These are phyloP conservation scores for Harringtonia lauricola DNA, from an alignment of 2,329 filamentous ascomycete genomes.

Conservation along the genomic window DNA sequence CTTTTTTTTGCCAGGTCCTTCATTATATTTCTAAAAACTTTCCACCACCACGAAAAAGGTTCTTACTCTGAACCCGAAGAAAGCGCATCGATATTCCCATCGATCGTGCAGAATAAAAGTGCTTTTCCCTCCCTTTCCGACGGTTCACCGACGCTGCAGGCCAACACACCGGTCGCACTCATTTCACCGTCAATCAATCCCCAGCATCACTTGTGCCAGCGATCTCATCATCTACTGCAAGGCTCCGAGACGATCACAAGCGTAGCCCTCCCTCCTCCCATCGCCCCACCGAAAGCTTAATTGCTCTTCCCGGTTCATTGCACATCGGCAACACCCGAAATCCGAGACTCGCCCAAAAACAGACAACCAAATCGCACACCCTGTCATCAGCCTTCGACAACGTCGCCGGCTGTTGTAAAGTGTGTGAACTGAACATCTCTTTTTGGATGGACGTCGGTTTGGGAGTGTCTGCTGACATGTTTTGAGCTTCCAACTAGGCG, in stretches of 20 bases:
- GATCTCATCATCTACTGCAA: too few species aligned
- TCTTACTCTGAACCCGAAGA: neutral
- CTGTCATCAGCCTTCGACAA: slow-evolving; percentile 12
- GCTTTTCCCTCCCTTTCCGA: neutral
- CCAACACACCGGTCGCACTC: too few species aligned
- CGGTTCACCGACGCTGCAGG: too few species aligned
- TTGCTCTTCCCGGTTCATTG: neutral
- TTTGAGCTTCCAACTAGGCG: slow-evolving; percentile 10
- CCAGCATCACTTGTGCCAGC: too few species aligned
- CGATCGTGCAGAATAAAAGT: neutral
- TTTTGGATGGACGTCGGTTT: slow-evolving; percentile 11
- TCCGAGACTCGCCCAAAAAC: neutral
- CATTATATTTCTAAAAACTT: neutral
- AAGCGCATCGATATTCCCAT: neutral
- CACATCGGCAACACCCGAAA: neutral
- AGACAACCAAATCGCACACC: slow-evolving; percentile 4
- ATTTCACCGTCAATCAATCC: too few species aligned
- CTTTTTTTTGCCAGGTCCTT: neutral
- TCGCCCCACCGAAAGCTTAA: too few species aligned
- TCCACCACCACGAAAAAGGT: neutral
- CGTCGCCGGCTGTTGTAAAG: slow-evolving; percentile 14
- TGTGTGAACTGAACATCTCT: slow-evolving; percentile 10
- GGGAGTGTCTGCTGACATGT: slow-evolving; percentile 11
- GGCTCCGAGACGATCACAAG: too few species aligned
- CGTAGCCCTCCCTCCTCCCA: too few species aligned